Conservation (phyloP, 352 stramenopile genomes). For the Paralagenidium karlingii region DNA sequence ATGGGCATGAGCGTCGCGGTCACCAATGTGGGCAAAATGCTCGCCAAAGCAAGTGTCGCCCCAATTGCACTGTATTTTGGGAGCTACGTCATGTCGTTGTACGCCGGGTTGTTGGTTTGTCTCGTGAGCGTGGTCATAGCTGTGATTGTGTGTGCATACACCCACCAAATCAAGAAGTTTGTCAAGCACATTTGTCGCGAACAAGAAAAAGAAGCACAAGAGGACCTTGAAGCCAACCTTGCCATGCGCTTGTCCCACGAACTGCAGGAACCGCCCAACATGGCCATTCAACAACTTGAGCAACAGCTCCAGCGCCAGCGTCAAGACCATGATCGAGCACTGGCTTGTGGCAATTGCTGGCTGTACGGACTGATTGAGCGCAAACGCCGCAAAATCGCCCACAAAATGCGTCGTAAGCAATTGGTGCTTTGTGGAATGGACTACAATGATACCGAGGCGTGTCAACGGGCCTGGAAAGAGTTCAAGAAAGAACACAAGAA, state of each 20-base stretch:
- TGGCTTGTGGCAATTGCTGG: no score
- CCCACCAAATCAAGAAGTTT: slow-evolving; percentile 39
- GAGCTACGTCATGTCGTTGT: slow-evolving; percentile 76
- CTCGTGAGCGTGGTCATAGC: slow-evolving; percentile 34
- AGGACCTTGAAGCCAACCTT: neutral
- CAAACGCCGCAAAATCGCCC: slow-evolving; percentile 28
- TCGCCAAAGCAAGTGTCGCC: slow-evolving; percentile 81
- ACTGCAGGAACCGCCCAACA: slow-evolving; percentile 10
- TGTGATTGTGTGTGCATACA: slow-evolving; percentile 45
- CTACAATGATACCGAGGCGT: no score
- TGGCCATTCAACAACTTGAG: neutral
- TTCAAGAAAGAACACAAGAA: no score
- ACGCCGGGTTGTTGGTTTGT: slow-evolving; percentile 60
- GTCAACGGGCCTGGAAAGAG: no score
- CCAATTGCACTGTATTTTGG: slow-evolving; percentile 77
- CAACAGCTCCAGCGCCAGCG: neutral
- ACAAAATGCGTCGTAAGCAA: slow-evolving; percentile 11
- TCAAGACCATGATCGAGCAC: neutral
- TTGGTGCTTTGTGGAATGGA: no score
- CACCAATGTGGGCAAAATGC: slow-evolving; percentile 87
- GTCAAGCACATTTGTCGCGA: slow-evolving; percentile 43
- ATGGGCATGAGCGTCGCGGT: slow-evolving; percentile 82
- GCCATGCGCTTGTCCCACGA: slow-evolving; percentile 17
- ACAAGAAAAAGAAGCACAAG: slow-evolving; percentile 19
- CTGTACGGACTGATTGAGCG: slow-evolving; percentile 55